Evolutionary conservation across 768 basidiomycete species (phyloP).

Genomic region (Lyophyllum decastes): DNA sequence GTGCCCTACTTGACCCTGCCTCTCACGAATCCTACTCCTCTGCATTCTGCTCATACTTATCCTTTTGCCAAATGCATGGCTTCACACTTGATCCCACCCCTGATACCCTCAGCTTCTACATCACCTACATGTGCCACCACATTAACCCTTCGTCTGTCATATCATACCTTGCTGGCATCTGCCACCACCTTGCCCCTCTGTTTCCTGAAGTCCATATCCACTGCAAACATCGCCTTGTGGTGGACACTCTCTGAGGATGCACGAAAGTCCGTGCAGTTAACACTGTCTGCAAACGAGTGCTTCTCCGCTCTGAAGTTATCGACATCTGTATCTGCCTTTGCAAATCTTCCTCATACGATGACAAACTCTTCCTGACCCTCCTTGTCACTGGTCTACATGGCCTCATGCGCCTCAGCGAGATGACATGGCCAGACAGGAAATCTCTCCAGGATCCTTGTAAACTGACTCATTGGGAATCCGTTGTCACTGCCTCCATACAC

Average conservation of each 20-base stretch:
- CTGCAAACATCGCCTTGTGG: not conserved
- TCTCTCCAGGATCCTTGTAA: no score
- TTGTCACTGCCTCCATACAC: no score
- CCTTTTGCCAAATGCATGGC: constrained; percentile 24
- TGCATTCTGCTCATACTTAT: constrained; percentile 22
- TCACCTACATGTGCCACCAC: no score
- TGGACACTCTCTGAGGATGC: not conserved
- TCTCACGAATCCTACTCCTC: constrained; percentile 24
- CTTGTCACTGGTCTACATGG: constrained; percentile 28
- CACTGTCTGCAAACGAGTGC: not conserved
- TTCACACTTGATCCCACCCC: not conserved
- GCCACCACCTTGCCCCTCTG: not conserved
- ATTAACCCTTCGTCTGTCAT: not conserved
- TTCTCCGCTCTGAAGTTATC: constrained; percentile 1
- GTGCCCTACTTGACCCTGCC: constrained; percentile 18
- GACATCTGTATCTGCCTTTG: not conserved
- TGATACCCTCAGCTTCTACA: not conserved
- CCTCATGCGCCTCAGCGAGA: constrained; percentile 18
- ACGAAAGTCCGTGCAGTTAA: not conserved
- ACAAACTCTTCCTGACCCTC: constrained; percentile 27
- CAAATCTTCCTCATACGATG: constrained; percentile 18
- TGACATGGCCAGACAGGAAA: constrained; percentile 20
- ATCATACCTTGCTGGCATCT: not conserved
- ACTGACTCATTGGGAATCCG: no score
- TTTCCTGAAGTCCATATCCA: not conserved